A percentile compares a stretch with the other conserved stretches of the same genome.
Evolutionary conservation across 352 stramenopile genomes (phyloP).

Genomic region (Pythium myriotylum): DNA sequence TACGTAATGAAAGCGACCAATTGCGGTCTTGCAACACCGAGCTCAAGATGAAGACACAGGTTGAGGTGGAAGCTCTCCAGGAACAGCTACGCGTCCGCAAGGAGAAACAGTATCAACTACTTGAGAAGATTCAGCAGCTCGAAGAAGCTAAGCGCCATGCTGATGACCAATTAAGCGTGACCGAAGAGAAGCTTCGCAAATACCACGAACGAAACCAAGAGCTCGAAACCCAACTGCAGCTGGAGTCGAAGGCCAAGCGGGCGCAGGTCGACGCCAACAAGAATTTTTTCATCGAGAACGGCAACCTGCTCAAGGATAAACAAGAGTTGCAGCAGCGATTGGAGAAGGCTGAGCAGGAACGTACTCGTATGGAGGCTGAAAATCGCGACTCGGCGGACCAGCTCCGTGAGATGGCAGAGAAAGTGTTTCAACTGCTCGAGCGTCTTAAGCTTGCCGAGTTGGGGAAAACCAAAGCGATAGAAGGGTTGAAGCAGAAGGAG

Average conservation of each 20-base stretch:
- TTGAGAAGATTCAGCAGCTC: slow-evolving; percentile 96
- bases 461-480: slow-evolving; percentile 95
- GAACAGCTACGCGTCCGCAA: slow-evolving; percentile 96
- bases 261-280: slow-evolving; percentile 93
- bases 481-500: slow-evolving; percentile 94
- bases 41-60: slow-evolving; percentile 93
- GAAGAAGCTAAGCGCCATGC: slow-evolving; percentile 92
- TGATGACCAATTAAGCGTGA: slow-evolving; percentile 88
- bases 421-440: slow-evolving; percentile 96
- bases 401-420: slow-evolving; percentile 97
- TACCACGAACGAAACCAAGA: slow-evolving; percentile 90
- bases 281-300: slow-evolving; percentile 88
- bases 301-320: slow-evolving; percentile 74
- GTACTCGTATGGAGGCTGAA: slow-evolving; percentile 94
- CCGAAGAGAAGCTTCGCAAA: slow-evolving; percentile 92
- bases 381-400: slow-evolving; percentile 94
- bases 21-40: slow-evolving; percentile 93
- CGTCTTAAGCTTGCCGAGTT: slow-evolving; percentile 95
- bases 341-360: slow-evolving; percentile 91
- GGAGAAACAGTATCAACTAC: slow-evolving; percentile 97
- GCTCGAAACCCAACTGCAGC: slow-evolving; percentile 94
- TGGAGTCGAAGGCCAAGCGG: slow-evolving; percentile 92
- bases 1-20: slow-evolving; percentile 90
- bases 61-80: slow-evolving; percentile 95
- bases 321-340: slow-evolving; percentile 82